Evolutionary conservation across 331 rosid species (phyloP), one percentile per base, ranked within the genome.

Genomic region (Prunus yedoensis): DNA sequence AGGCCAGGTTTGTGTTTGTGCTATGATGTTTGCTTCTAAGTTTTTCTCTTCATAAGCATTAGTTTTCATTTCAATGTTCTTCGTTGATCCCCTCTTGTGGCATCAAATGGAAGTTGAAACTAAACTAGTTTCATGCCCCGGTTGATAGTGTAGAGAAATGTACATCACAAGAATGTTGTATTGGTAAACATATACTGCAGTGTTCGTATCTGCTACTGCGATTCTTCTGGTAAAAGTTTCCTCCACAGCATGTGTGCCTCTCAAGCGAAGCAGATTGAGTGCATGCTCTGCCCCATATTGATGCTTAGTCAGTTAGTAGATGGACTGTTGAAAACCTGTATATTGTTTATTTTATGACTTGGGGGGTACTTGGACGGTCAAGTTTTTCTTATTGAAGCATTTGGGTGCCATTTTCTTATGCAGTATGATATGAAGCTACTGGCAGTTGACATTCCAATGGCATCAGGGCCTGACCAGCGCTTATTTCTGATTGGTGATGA

Each of bases 371-470:
- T 63, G 41, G 52, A 72, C 69, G 51, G 50, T 66, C 49, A 6
- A 43, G 11, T 56, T 66, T 68, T 71, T 30, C 74, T 79, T 4
- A 74, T 61, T 27, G 73, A 51, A 80, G 57, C 67, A 58, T 75
- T 67, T 61, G 58, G 69, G 51, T 77, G 63, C 77, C 58, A 20
- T 69, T 73, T 76, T 75, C 63, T 25, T 73, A 11, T 75, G 84
- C 94, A 95, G 99, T 83, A 95, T 86, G 91, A 89, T 84, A 76
- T 92, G 89, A 95, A 89, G 86, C 88, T 95, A 23, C 84, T 95
- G 77, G 99, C 99, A 4, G 85, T 92, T 32, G 98, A 95, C 84
- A 84, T 95, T 83, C 98, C 99, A 68, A 87, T 92, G 97, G 96
- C 96, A 74, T 85, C 98, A 46, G 99, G 97, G 64, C 94, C 96